Evolutionary conservation across 805 yeast species (phyloP), one percentile per base, ranked within the genome.

Genomic region (Candida rishiriensis): DNA sequence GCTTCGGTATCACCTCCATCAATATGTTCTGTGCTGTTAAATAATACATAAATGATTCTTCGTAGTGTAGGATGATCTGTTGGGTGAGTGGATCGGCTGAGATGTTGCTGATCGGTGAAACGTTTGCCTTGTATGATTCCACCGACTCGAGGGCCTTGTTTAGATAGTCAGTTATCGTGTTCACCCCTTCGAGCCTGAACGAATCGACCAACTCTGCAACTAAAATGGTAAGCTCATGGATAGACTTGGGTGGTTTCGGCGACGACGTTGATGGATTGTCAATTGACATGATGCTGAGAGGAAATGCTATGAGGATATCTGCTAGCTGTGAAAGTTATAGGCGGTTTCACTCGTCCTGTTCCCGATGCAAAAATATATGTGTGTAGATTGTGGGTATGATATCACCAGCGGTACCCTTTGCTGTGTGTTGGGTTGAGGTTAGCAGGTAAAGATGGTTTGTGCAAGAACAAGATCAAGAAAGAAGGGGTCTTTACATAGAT

Each of bases 101-200:
- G 26, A 4, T 35, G 18, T 13, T 11, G 28, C 40, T 26, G 15
- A 15, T 30, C 17, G 41, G 34, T 30, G 41, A 46, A 3, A 48
- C 41, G 21, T 45, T 41, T 15, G 45, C 42, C 41, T 46, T 54
- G 46, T 52, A 61, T 32, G 46, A 50, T 30, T 56, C 56, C 26
- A 54, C 54, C 36, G 62, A 55, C 29, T 61, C 62, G 9, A 61
- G 39, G 13, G 64, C 61, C 39, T 53, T 56, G 28, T 44, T 49
- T 9, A 59, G 42, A 45, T 52, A 57, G 29, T 50, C 49, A 41
- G 43, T 47, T 10, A 52, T 40, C 7, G 54, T 34, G 2, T 12
- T 40, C 17, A 42, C 35, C 16, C 43, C 40, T 8, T 32, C 48
- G 5, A 30, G 21, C n/a, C 38, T 37, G 34, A 48, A 40, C 15